These are phyloP conservation scores for Aspergillus kassunensis DNA, from an alignment of 495 filamentous ascomycete species.

Conservation along the genomic window DNA sequence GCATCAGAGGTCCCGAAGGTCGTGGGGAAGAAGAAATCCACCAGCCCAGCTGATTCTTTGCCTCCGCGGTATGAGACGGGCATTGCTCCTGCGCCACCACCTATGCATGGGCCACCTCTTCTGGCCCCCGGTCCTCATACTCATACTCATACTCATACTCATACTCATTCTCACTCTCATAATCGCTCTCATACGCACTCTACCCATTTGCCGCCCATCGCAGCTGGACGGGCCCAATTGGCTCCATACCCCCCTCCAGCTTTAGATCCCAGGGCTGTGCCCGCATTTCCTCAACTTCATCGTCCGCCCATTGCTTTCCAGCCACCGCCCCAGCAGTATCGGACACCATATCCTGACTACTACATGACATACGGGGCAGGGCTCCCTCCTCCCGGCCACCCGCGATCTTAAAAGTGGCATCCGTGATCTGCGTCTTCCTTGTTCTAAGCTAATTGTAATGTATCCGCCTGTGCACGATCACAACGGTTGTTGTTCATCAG, in stretches of 20 bases:
- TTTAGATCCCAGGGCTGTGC: conserved; percentile 19
- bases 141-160: conserved; percentile 6
- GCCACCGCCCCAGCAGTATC: conserved; percentile 22
- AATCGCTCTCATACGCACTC: conserved; percentile 8
- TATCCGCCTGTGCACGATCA: too few species aligned
- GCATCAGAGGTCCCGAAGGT: conserved; percentile 26
- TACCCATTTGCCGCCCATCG: conserved; percentile 19
- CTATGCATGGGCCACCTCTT: conserved; percentile 14
- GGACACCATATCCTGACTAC: conserved; percentile 24
- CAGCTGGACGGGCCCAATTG: conserved; percentile 13
- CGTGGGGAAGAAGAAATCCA: conserved; percentile 13
- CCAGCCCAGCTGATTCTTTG: conserved; percentile 11
- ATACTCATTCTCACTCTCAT: background rate
- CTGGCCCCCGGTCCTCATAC: conserved; percentile 21
- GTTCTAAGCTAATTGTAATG: conserved; percentile 3
- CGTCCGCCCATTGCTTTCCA: conserved; percentile 18
- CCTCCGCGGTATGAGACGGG: conserved; percentile 11
- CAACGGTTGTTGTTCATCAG: too few species aligned
- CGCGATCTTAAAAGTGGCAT: too few species aligned
- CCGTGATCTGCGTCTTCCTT: conserved; percentile 6
- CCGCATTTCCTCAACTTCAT: conserved; percentile 17
- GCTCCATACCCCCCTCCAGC: conserved; percentile 16
- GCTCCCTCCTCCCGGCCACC: conserved; percentile 19
- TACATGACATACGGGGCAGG: conserved; percentile 19
- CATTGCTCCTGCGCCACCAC: conserved; percentile 18